These are phyloP conservation scores for Cyamopsis tetragonoloba DNA, from an alignment of 306 rosid genomes.

Conservation along the genomic window DNA sequence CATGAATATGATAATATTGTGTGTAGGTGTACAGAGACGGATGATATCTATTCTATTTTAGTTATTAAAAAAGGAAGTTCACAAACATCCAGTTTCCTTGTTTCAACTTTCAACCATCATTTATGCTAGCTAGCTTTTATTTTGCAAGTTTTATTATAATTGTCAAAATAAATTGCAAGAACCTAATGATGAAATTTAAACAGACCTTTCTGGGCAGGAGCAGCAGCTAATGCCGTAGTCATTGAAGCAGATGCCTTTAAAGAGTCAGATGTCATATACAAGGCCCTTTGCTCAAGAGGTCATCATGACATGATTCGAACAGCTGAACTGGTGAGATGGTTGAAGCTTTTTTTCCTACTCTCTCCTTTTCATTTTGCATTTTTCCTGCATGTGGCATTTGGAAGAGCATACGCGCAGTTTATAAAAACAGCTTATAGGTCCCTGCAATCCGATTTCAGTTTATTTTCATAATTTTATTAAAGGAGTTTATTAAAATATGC, in stretches of 20 bases:
- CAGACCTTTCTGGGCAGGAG: constrained; percentile 96
- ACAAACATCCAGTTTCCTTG: constrained; percentile 6
- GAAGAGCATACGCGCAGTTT: too few species aligned
- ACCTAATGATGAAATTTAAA: constrained; percentile 39
- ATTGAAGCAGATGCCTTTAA: constrained; percentile 97
- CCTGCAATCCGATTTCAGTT: too few species aligned
- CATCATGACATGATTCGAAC: constrained; percentile 88
- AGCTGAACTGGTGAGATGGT: constrained; percentile 69
- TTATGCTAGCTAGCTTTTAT: neutral
- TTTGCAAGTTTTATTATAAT: neutral
- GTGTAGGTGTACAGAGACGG: neutral
- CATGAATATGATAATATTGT: neutral
- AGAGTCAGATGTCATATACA: constrained; percentile 92
- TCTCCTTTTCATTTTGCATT: neutral
- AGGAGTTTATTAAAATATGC: too few species aligned
- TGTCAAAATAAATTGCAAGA: constrained; percentile 2
- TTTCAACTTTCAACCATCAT: constrained; percentile 17
- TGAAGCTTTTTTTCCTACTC: constrained; percentile 18
- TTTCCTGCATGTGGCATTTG: too few species aligned
- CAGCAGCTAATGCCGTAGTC: constrained; percentile 70
- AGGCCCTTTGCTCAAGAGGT: constrained; percentile 85
- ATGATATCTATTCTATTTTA: neutral
- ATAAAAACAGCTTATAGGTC: too few species aligned
- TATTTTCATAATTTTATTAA: too few species aligned
- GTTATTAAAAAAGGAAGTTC: neutral